Base-by-base conservation (phyloP, 805 yeast genomes). In the Ogataea philodendri region DNA sequence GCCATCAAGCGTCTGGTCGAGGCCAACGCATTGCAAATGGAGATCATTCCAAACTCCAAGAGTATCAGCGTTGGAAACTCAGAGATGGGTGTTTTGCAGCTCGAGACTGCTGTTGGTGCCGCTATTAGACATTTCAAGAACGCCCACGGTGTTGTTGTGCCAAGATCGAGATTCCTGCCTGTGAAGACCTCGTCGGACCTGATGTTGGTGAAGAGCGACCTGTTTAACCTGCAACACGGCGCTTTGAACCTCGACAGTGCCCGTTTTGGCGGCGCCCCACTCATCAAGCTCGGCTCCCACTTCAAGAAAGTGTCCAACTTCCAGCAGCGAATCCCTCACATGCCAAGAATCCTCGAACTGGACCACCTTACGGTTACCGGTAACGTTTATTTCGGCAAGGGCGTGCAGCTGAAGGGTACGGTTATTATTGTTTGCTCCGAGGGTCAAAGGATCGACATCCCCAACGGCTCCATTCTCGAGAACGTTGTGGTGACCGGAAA, bases 31-130 rank as follows among this genome's bases (percentile, higher is more conserved):
- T 76, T 93, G 54, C 77, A 82, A 59, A 76, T 85, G 69, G 98
- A 93, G 68, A 93, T 93, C 63, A 93, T 93, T 66, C 97, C 98
- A 60, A 93, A 93, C 69, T 76, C 73, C 52, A 93, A 93, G 70
- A 70, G 93, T 33, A 80, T 93, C 58, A 73, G 78, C 35, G 74
- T 74, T 51, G 95, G 95, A 41, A 76, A 77, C 49, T 67, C 70
- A 34, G 96, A 89, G 49, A 72, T 83, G 51, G 81, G 82, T 57
- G 97, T 90, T 33, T 68, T 90, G 57, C 98, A 90, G 70, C 78
- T 93, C 59, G 98, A 93, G 72, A 93, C 98, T 32, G 98, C 98
- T 18, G 96, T 87, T 52, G 98, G 98, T 72, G 97, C 98, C 24
- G 97, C 97, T 30, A 93, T 93, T 60, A 84, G 95, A 67, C 90